Base-by-base conservation (phyloP, 2,329 filamentous ascomycete genomes). In the Cladorrhinum sp. region DNA sequence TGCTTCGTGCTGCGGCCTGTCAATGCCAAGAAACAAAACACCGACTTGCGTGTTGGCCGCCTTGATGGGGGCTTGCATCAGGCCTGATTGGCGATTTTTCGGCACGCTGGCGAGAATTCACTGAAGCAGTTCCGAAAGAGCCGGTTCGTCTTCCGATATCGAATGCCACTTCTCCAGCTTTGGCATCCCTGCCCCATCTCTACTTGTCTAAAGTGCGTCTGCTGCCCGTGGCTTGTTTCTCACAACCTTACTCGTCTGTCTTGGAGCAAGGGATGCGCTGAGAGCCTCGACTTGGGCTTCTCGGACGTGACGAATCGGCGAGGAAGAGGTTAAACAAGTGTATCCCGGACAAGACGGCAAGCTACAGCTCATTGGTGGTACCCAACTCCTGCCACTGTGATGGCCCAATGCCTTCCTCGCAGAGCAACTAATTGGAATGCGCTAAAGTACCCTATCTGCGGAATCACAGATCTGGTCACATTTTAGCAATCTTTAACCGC, bases 61-160 rank as follows among this genome's bases (percentile, higher is more conserved):
- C 18, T 45, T n/a, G 32, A 49, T 56, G 12, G 20, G 41, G 55
- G 55, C 50, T 55, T 38, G 38, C 20, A 22, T 45, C 49, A 61
- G 38, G 22, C 41, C 55, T 41, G 55, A 61, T 58, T 55, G 52
- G 23, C 50, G 27, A 55, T 53, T 51, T 48, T 50, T 45, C 22
- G 50, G 41, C 56, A 32, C 23, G 50, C 36, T 59, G 50, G 57
- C 57, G 58, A 18, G 20, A 18, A 56, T 25, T 12, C 38, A 38
- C 20, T 22, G 51, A 55, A 59, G 50, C 53, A 57, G 18, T 52
- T 25, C 20, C 48, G 52, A 58, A 55, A 49, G 24, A 20, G 16
- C n/a, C 27, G 38, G 53, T 63, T 60, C 60, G 60, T 60, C 64
- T 66, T 64, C n/a, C n/a, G n/a, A n/a, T n/a, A n/a, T n/a, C n/a